Percentiles rank a stretch among this genome's conserved stretches.
phyloP scores from a whole-genome alignment of 495 filamentous ascomycete genomes.

The Podospora anserina region DNA sequence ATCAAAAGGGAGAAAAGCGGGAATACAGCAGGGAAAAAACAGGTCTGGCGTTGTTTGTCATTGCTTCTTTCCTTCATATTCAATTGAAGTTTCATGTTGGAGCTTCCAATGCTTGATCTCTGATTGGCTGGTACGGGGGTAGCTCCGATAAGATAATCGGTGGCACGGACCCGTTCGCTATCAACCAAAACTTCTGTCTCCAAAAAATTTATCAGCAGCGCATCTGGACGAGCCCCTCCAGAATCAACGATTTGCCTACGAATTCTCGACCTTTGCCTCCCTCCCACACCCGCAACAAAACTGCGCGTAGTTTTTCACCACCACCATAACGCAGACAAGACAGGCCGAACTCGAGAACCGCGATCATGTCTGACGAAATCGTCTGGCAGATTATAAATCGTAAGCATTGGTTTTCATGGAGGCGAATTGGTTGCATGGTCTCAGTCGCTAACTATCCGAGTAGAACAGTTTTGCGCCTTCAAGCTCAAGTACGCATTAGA shows the following conservation, averaged over 20 bases:
- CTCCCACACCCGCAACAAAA: not conserved
- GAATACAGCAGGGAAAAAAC: not conserved
- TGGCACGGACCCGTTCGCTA: constrained; percentile 4
- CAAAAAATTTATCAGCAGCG: constrained; percentile 13
- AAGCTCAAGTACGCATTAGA: constrained; percentile 74
- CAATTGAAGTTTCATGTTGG: not conserved
- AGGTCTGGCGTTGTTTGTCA: not conserved
- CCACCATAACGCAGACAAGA: not conserved
- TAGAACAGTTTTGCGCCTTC: constrained; percentile 89
- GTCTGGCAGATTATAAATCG: constrained; percentile 65
- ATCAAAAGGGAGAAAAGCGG: not conserved
- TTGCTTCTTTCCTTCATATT: not conserved
- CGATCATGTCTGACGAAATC: constrained; percentile 76
- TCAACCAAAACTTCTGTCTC: constrained; percentile 18
- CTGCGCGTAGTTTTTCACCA: not conserved
- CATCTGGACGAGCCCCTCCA: constrained; percentile 17
- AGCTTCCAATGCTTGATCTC: not conserved
- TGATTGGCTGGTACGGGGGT: constrained; percentile 13
- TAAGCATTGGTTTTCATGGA: constrained; percentile 13
- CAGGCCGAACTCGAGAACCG: not conserved
- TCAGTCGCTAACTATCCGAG: constrained; percentile 29
- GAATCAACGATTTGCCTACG: not conserved
- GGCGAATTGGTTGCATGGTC: not conserved
- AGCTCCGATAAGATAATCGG: constrained; percentile 17
- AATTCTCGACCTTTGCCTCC: not conserved